Percentiles rank a stretch among this genome's conserved stretches.
phyloP scores from a whole-genome alignment of 768 basidiomycete species.

The Xerocomus potaroensis region DNA sequence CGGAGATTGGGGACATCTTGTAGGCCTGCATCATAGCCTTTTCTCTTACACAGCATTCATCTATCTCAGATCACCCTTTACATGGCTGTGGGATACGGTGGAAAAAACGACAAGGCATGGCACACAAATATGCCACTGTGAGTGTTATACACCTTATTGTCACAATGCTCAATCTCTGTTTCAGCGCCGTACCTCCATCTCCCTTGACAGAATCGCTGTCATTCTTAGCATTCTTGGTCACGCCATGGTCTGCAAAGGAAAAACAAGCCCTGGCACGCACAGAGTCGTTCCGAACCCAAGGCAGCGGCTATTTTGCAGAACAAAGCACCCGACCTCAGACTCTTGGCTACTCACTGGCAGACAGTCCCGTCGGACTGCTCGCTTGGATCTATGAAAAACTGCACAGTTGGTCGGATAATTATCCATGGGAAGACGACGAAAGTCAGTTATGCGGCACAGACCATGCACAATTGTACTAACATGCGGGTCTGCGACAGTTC shows the following conservation, averaged over 20 bases:
- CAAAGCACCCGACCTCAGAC: conserved; percentile 49
- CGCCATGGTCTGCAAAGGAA: conserved; percentile 28
- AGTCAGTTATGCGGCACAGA: conserved; percentile 28
- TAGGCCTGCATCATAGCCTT: conserved; percentile 15
- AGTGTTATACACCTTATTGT: conserved; percentile 9
- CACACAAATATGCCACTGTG: conserved; percentile 48
- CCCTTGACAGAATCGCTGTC: conserved; percentile 22
- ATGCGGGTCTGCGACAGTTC: conserved; percentile 39
- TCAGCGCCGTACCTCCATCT: conserved; percentile 24
- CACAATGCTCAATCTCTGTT: neutral
- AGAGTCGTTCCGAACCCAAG: conserved; percentile 16
- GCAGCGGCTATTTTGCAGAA: conserved; percentile 28
- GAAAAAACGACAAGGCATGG: conserved; percentile 45
- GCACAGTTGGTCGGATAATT: conserved; percentile 45
- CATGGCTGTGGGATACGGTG: conserved; percentile 35
- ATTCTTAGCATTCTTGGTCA: conserved; percentile 27
- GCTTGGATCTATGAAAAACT: conserved; percentile 55
- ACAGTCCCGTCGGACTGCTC: conserved; percentile 53
- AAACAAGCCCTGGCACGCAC: conserved; percentile 19
- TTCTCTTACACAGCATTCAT: neutral
- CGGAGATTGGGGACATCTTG: conserved; percentile 44
- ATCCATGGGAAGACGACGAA: conserved; percentile 58
- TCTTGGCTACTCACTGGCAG: conserved; percentile 49
- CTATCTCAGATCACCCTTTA: conserved; percentile 31
- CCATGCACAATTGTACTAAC: neutral